A percentile compares a stretch with the other conserved stretches of the same genome.
These are phyloP conservation scores for Delphinella strobiligena DNA, from an alignment of 2,329 filamentous ascomycete species.

Conservation along the genomic window DNA sequence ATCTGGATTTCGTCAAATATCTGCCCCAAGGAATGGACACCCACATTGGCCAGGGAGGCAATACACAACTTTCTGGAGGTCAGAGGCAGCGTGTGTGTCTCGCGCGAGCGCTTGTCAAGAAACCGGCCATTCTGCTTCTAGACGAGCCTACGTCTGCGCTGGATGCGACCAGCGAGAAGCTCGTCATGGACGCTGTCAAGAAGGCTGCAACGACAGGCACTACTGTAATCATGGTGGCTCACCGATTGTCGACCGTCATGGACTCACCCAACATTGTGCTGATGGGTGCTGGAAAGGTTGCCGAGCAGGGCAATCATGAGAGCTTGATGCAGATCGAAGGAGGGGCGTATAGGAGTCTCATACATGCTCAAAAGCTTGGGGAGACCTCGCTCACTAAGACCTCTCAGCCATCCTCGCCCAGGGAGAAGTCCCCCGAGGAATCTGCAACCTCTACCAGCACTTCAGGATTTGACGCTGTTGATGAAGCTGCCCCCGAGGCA, in stretches of 20 bases:
- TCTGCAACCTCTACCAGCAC: background rate
- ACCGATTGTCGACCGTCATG: constrained; percentile 64
- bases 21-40: constrained; percentile 34
- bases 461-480: background rate
- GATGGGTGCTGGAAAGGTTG: constrained; percentile 53
- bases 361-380: constrained; percentile 8
- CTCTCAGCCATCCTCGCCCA: background rate
- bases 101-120: constrained; percentile 32
- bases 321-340: constrained; percentile 28
- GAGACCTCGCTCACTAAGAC: background rate
- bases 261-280: constrained; percentile 73
- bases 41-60: constrained; percentile 28
- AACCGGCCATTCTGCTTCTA: constrained; percentile 32
- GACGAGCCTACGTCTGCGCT: constrained; percentile 36
- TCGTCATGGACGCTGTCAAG: constrained; percentile 32
- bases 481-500: background rate
- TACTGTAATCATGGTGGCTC: constrained; percentile 61
- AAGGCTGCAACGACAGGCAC: constrained; percentile 34
- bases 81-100: constrained; percentile 36
- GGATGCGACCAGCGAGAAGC: constrained; percentile 30
- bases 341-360: constrained; percentile 8
- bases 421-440: too few species aligned
- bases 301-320: constrained; percentile 50
- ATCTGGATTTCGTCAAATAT: constrained; percentile 32
- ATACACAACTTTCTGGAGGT: constrained; percentile 29